phyloP scores from a whole-genome alignment of 176 grass and related monocot genomes.

The Miscanthus lutarioriparius region DNA sequence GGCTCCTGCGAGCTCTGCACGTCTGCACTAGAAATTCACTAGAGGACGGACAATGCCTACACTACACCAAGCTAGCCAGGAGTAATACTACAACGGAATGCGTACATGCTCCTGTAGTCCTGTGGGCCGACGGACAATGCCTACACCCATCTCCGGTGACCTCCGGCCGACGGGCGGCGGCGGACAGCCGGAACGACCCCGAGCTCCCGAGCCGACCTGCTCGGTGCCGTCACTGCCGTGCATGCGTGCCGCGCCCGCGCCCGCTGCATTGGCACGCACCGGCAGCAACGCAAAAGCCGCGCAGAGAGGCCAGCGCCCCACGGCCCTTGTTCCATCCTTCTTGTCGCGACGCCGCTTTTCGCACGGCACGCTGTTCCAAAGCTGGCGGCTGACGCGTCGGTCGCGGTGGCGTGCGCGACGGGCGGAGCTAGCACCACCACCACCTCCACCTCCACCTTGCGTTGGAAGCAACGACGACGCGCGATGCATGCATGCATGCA shows the following conservation, averaged over 20 bases:
- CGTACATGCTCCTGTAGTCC: too few species aligned
- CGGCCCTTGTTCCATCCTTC: neutral
- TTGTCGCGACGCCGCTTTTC: constrained; percentile 50
- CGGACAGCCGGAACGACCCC: too few species aligned
- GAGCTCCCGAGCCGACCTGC: neutral
- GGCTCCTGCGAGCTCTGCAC: too few species aligned
- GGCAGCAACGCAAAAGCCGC: neutral
- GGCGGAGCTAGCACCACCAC: neutral
- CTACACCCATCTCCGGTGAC: too few species aligned
- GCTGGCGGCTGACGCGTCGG: neutral
- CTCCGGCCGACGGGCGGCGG: too few species aligned
- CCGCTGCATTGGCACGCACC: neutral
- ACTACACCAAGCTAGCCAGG: too few species aligned
- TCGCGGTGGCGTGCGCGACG: neutral
- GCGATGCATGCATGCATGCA: neutral
- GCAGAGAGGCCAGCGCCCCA: neutral
- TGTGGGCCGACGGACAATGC: too few species aligned
- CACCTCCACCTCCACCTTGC: neutral
- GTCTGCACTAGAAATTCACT: too few species aligned
- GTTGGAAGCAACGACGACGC: neutral
- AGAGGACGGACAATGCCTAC: too few species aligned
- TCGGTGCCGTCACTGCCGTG: too few species aligned
- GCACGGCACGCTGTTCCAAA: constrained; percentile 14
- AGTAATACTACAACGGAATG: too few species aligned
- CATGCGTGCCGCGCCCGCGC: too few species aligned